These are phyloP conservation scores for Syncephalastrum racemosum DNA, from an alignment of 371 early-diverging fungal genomes.

Conservation along the genomic window DNA sequence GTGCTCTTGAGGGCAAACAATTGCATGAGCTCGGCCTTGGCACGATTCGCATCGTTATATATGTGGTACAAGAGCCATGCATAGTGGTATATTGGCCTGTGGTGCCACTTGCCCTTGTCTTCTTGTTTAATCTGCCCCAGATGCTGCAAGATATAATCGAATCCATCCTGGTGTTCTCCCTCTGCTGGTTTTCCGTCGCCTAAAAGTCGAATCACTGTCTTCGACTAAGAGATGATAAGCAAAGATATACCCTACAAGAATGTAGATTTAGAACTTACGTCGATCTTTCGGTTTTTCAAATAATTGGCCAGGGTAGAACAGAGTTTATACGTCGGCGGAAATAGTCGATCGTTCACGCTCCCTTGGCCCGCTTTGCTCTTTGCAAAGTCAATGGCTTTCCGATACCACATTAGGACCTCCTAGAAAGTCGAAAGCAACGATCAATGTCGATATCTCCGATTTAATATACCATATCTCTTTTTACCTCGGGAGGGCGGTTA, in stretches of 20 bases:
- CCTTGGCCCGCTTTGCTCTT: conserved; percentile 44
- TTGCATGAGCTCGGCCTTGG: conserved; percentile 56
- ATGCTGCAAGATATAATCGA: conserved; percentile 43
- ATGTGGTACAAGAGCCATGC: conserved; percentile 64
- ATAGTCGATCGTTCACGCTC: conserved; percentile 51
- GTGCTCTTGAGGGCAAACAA: conserved; percentile 57
- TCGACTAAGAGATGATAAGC: neutral
- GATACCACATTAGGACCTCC: conserved; percentile 49
- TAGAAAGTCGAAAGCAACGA: conserved; percentile 7
- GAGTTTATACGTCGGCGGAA: conserved; percentile 61
- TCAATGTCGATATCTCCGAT: too few relatives aligned
- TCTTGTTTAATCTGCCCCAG: conserved; percentile 44
- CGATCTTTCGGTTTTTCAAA: conserved; percentile 39
- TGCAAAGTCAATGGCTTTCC: conserved; percentile 38
- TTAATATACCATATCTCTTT: neutral
- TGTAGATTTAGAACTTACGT: conserved; percentile 22
- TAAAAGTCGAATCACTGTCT: neutral
- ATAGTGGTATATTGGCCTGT: conserved; percentile 64
- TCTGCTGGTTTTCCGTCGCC: neutral
- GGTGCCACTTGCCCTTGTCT: conserved; percentile 69
- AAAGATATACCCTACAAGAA: neutral
- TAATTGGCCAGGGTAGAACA: conserved; percentile 59
- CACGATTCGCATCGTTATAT: conserved; percentile 53
- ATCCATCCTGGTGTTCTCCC: conserved; percentile 25
- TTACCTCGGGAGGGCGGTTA: conserved; percentile 42